Base-by-base conservation (phyloP, 768 basidiomycete species). In the Suillus americanus region DNA sequence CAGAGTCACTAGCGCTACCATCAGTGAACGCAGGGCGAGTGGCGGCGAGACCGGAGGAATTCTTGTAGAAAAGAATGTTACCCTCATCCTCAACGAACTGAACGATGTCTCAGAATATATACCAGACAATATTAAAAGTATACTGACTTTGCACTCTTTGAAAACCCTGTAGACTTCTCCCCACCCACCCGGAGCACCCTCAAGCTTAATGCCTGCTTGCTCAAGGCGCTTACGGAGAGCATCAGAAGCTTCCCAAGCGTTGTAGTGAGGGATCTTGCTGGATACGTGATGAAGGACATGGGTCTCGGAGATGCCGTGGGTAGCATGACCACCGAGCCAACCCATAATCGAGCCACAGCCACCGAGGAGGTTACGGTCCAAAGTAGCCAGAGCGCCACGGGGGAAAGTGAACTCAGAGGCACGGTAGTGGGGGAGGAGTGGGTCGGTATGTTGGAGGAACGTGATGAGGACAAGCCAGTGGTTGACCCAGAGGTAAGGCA, bases 371-470 rank as follows among this genome's bases (percentile, higher is more conserved):
- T 75, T 87, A 56, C 94, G 92, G 76, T 99, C 95, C 46, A 98
- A 82, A 13, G 97, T 99, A 61, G 92, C 81, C 61, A 99, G 87
- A 18, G 97, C 97, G 64, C 97, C 97, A 69, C 95, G 92, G 51
- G 90, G 82, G 85, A 99, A 99, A 45, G 89, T 95, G 84, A 97
- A 98, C 73, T 91, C 89, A 43, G 86, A 74, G 16, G 89, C 86
- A 67, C 92, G 91, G 84, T 97, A 98, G 79, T 98, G 97, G 57
- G 96, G 96, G 51, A 99, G 86, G 54, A 91, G 77, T 23, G 96
- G 94, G 79, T 98, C 97, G 71, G 97, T 98, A 82, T 99, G 97
- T 81, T 99, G 97, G 60, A 98, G 83, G 90, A 94, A 98, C 23
- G 95, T 97, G 81, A 98, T 97, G 71, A 95, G 72, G 64, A 98